These are phyloP conservation scores for Xylaria bambusicola DNA, from an alignment of 495 filamentous ascomycete species.

Conservation along the genomic window DNA sequence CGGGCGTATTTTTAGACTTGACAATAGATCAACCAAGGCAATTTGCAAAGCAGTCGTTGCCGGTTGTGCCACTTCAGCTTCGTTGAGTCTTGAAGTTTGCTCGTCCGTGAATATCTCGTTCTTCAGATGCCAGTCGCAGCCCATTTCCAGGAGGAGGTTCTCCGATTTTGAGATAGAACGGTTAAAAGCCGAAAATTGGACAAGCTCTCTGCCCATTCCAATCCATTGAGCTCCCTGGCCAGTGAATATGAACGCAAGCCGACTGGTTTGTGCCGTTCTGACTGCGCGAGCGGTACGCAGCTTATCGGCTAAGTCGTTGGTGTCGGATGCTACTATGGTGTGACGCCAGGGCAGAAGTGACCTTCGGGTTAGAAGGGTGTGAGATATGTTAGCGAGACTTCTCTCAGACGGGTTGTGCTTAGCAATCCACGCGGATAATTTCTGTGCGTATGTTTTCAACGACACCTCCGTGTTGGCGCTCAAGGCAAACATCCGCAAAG, in stretches of 20 bases:
- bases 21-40: constrained; percentile 53
- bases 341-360: constrained; percentile 38
- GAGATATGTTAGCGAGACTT: constrained; percentile 28
- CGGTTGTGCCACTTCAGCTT: constrained; percentile 32
- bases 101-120: constrained; percentile 30
- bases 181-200: constrained; percentile 31
- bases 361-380: constrained; percentile 39
- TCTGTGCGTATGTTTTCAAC: constrained; percentile 19
- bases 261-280: constrained; percentile 23
- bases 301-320: constrained; percentile 25
- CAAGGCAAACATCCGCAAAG: not conserved
- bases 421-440: not conserved
- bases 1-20: constrained; percentile 48
- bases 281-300: constrained; percentile 24
- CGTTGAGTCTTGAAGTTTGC: constrained; percentile 24
- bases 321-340: constrained; percentile 32
- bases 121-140: constrained; percentile 38
- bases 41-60: constrained; percentile 44
- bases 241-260: constrained; percentile 42
- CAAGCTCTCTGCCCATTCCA: constrained; percentile 55
- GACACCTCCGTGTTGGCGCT: constrained; percentile 26
- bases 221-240: constrained; percentile 52
- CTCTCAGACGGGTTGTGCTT: not conserved
- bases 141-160: constrained; percentile 27
- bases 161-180: constrained; percentile 35